A percentile compares a stretch with the other conserved stretches of the same genome.
These are phyloP conservation scores for Lepidium aucheri DNA, from an alignment of 345 rosid species.

Conservation along the genomic window DNA sequence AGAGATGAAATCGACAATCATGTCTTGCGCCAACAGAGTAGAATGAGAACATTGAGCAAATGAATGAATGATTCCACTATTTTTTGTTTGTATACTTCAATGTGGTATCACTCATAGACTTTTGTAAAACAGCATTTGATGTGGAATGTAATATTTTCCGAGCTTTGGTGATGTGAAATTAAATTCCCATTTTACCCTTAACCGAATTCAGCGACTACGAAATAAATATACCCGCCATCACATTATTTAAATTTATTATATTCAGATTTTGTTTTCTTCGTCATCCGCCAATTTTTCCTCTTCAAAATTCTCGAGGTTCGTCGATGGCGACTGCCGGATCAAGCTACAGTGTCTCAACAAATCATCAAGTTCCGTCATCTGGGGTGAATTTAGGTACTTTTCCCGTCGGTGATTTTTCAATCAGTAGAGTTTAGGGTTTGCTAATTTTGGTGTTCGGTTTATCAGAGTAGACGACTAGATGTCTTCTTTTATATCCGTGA, in stretches of 20 bases:
- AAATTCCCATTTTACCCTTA: background rate
- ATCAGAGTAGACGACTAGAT: background rate
- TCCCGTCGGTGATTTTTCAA: background rate
- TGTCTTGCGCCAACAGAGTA: constrained; percentile 69
- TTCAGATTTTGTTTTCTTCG: background rate
- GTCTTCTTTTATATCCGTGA: background rate
- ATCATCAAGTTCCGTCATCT: constrained; percentile 13
- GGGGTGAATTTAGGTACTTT: constrained; percentile 1
- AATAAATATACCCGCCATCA: background rate
- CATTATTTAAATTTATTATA: background rate
- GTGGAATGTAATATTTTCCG: background rate
- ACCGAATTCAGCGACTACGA: background rate
- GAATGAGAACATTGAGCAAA: constrained; percentile 19
- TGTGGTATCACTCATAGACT: constrained; percentile 6
- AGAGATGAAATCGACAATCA: constrained; percentile 74
- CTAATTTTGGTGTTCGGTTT: background rate
- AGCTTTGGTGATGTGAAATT: background rate
- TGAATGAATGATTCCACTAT: constrained; percentile 17
- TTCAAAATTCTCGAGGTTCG: constrained; percentile 8
- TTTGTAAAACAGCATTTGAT: background rate
- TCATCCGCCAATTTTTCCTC: background rate
- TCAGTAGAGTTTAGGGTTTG: constrained; percentile 4
- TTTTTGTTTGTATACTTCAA: background rate
- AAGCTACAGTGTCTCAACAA: constrained; percentile 16
- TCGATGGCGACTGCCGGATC: constrained; percentile 22